phyloP scores from a whole-genome alignment of 1,284 basidiomycete genomes.

The Schizophyllum amplum region DNA sequence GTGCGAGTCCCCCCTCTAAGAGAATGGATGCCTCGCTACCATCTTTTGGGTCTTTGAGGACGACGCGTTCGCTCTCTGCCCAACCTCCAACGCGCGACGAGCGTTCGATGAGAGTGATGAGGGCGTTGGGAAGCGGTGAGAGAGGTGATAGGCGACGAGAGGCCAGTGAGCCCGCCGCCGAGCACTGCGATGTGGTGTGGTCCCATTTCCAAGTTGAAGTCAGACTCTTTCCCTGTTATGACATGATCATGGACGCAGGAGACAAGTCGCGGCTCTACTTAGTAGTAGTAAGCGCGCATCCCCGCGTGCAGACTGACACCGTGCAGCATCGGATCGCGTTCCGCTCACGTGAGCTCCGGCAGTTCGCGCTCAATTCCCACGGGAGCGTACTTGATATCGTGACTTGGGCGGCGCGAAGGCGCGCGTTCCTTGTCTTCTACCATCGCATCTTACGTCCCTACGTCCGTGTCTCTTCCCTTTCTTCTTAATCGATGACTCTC shows the following conservation, averaged over 20 bases:
- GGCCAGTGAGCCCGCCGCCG: conserved; percentile 78
- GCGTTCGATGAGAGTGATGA: conserved; percentile 67
- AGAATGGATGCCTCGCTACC: conserved; percentile 35
- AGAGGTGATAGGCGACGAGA: conserved; percentile 74
- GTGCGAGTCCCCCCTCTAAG: conserved; percentile 83
- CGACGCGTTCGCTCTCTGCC: conserved; percentile 61
- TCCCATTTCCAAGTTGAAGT: conserved; percentile 10
- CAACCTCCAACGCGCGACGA: conserved; percentile 72
- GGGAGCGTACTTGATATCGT: not conserved
- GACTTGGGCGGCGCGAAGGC: not conserved
- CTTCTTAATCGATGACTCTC: not conserved
- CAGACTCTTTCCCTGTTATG: too few species aligned
- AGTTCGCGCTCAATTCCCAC: not conserved
- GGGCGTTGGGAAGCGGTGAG: conserved; percentile 53
- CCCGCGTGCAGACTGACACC: too few species aligned
- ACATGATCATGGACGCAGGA: not conserved
- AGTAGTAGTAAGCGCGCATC: too few species aligned
- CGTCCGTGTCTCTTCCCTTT: not conserved
- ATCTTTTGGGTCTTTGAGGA: conserved; percentile 25
- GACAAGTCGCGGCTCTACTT: too few species aligned
- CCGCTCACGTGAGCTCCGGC: not conserved
- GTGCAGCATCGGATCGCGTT: too few species aligned
- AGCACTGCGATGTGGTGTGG: conserved; percentile 54
- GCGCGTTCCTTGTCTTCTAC: not conserved
- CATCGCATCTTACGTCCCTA: not conserved